phyloP scores from a whole-genome alignment of 1,284 basidiomycete species.

The Ceratobasidium papillatum region DNA sequence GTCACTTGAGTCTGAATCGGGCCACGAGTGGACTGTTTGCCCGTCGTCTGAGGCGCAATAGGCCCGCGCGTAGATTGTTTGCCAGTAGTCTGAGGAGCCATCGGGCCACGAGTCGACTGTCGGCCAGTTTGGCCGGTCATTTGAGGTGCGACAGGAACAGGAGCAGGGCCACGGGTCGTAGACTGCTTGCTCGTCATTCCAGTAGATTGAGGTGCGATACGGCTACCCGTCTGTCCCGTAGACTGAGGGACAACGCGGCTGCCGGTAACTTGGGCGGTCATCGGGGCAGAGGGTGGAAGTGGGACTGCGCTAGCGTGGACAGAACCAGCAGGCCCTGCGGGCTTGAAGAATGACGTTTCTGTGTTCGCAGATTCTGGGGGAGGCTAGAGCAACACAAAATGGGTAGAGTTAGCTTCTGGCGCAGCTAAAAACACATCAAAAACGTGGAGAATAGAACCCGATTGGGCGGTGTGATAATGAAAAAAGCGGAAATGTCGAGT shows the following conservation, averaged over 20 bases:
- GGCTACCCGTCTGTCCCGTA: slow-evolving; percentile 9
- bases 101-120: slow-evolving; percentile 20
- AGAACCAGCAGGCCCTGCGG: slow-evolving; percentile 13
- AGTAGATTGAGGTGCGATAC: slow-evolving; percentile 13
- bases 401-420: not conserved
- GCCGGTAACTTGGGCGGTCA: slow-evolving; percentile 21
- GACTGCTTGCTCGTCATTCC: slow-evolving; percentile 19
- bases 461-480: not conserved
- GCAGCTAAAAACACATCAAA: not conserved
- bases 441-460: not conserved
- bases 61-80: slow-evolving; percentile 25
- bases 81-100: slow-evolving; percentile 31
- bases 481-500: not conserved
- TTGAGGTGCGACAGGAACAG: slow-evolving; percentile 17
- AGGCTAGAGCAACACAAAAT: slow-evolving; percentile 21
- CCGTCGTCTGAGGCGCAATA: slow-evolving; percentile 8
- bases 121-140: slow-evolving; percentile 22
- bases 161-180: slow-evolving; percentile 15
- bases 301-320: slow-evolving; percentile 23
- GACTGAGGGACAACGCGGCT: slow-evolving; percentile 27
- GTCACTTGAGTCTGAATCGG: slow-evolving; percentile 23
- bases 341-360: slow-evolving; percentile 31
- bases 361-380: slow-evolving; percentile 22
- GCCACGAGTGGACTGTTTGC: slow-evolving; percentile 13
- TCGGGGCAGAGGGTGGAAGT: slow-evolving; percentile 31